phyloP scores from a whole-genome alignment of 441 rosid genomes.

The Populus hybrid region DNA sequence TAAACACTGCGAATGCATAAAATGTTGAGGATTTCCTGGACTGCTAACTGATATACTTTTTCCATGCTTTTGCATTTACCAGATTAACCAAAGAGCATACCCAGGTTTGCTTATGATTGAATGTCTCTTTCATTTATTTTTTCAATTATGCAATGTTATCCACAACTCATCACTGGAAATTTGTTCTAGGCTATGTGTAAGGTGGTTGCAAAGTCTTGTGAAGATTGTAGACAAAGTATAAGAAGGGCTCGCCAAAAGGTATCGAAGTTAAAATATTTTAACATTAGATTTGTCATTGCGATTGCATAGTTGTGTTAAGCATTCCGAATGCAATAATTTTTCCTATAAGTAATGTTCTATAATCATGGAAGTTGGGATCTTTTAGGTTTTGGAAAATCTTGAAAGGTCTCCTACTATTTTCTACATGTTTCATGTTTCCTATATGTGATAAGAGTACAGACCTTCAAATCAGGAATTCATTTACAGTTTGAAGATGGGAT shows the following conservation, averaged over 20 bases:
- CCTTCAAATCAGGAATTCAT: not conserved
- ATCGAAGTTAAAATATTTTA: slow-evolving; percentile 4
- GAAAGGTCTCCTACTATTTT: not conserved
- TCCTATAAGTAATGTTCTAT: not conserved
- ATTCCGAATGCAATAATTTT: not conserved
- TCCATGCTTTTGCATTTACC: slow-evolving; percentile 22
- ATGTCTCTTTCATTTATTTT: not conserved
- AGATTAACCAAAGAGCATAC: slow-evolving; percentile 94
- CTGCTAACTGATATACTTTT: slow-evolving; percentile 20
- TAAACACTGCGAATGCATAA: not conserved
- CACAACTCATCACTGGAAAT: slow-evolving; percentile 9
- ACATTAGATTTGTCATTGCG: not conserved
- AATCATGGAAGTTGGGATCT: not conserved
- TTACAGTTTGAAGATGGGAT: not conserved
- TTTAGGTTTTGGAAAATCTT: not conserved
- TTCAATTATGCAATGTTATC: slow-evolving; percentile 4
- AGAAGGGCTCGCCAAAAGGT: slow-evolving; percentile 95
- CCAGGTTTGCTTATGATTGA: slow-evolving; percentile 48
- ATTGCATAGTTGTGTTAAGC: not conserved
- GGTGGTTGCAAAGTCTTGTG: slow-evolving; percentile 79
- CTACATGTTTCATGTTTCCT: not conserved
- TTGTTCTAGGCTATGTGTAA: slow-evolving; percentile 73
- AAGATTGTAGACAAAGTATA: slow-evolving; percentile 89
- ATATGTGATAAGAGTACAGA: not conserved
- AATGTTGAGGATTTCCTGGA: not conserved